Percentiles rank a stretch among this genome's conserved stretches.
Conservation (phyloP, 371 early-diverging fungal genomes). For the Mucor ambiguus region DNA sequence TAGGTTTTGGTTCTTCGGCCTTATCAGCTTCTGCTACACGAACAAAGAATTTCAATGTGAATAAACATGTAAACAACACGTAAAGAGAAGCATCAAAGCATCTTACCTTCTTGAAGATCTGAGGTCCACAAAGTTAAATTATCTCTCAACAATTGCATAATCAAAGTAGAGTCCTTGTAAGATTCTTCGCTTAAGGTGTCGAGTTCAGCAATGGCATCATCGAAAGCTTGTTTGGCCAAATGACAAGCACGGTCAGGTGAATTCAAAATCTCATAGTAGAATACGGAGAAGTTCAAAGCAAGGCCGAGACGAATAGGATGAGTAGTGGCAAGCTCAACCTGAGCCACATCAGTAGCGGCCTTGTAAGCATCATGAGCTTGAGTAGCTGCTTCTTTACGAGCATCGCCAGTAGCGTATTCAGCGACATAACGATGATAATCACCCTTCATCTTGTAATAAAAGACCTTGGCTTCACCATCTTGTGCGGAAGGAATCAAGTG, state of each 20-base stretch:
- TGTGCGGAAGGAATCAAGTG: slow-evolving; percentile 87
- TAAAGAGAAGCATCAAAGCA: neutral
- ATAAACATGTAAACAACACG: neutral
- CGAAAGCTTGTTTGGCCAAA: slow-evolving; percentile 99
- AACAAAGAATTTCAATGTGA: neutral
- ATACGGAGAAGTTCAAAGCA: slow-evolving; percentile 99
- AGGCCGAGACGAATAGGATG: slow-evolving; percentile 99
- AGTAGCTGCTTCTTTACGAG: slow-evolving; percentile 86
- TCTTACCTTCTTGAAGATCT: slow-evolving; percentile 84
- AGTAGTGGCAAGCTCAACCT: slow-evolving; percentile 92
- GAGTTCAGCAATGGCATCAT: slow-evolving; percentile 98
- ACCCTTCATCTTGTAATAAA: slow-evolving; percentile 99
- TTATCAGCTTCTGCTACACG: slow-evolving; percentile 8
- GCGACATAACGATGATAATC: slow-evolving; percentile 99
- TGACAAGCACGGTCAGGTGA: slow-evolving; percentile 98
- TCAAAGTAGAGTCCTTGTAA: slow-evolving; percentile 99
- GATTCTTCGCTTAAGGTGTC: slow-evolving; percentile 99
- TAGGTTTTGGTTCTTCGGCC: slow-evolving; percentile 12
- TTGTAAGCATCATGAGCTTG: slow-evolving; percentile 96
- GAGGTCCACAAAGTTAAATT: slow-evolving; percentile 99
- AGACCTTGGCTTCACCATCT: slow-evolving; percentile 96
- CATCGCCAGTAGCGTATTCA: slow-evolving; percentile 92
- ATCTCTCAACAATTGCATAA: slow-evolving; percentile 99
- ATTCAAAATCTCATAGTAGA: slow-evolving; percentile 99
- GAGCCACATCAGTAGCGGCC: slow-evolving; percentile 93